Base-by-base conservation (phyloP, 495 filamentous ascomycete genomes). In the Neurospora sublineolata region DNA sequence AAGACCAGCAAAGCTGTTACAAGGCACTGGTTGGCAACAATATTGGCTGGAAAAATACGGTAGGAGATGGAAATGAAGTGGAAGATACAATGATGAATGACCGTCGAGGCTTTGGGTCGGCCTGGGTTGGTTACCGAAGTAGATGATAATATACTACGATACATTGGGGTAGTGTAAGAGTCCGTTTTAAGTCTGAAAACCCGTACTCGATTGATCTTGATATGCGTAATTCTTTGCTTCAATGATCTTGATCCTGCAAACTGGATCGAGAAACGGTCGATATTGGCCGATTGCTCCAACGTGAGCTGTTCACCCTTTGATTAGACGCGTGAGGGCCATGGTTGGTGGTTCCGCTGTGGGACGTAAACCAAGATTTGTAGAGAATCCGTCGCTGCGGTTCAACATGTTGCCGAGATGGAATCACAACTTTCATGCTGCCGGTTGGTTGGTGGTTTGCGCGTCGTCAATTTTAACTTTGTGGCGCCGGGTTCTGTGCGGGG, bases 11-110 rank as follows among this genome's bases (percentile, higher is more conserved):
- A 44, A n/a, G 41, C 14, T 20, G 3, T 42, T 9, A n/a, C 18
- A 18, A 20, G 7, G 3, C 7, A 44, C 10, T 20, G 18, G 2
- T n/a, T 0, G 0, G 18, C 2, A 3, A 10, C 0, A n/a, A 3
- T 9, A 9, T n/a, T 46, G n/a, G n/a, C 8, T 1, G 42, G n/a
- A 3, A 11, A 18, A 11, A 11, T 46, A 20, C 0, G n/a, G 8
- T 41, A 20, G 18, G n/a, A 46, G n/a, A n/a, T 46, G 9, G n/a
- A 20, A 18, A 44, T 10, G 8, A 44, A 20, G 7, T 44, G 7
- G 3, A n/a, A 18, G 16, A n/a, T 9, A 9, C 41, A n/a, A 44
- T 3, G 6, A 44, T 7, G 41, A n/a, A 44, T 44, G 6, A 18
- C 5, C 6, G 41, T 44, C 18, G 1, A n/a, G 41, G 9, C 0